Base-by-base conservation (phyloP, 768 basidiomycete species). In the Multifurca ochricompacta region DNA sequence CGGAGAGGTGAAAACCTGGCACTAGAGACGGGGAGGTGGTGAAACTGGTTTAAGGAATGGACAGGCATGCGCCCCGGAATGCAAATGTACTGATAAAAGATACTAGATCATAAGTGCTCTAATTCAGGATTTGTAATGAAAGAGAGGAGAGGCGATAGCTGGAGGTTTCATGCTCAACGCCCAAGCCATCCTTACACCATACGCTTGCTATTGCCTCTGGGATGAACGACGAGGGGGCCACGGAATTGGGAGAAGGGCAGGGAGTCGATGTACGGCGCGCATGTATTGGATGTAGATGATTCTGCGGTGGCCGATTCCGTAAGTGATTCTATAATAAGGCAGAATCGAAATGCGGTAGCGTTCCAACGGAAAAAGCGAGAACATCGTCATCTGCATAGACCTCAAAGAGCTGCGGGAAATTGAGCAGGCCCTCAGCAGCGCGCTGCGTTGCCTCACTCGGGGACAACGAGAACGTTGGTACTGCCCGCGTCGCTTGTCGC, bases 351-450 rank as follows among this genome's bases (percentile, higher is more conserved):
- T 81, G 80, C 0, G 87, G 91, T 9, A 97, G 72, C 5, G 87
- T 91, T 44, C 85, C 82, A 36, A 97, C 73, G 32, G 90, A 91
- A 69, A 93, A 96, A 2, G 83, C 80, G 8, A 97, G 77, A 9
- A 91, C 89, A 56, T 93, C 91, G 66, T 97, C 93, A 53, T 86
- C 85, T 6, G 87, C 90, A 64, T 96, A 95, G 16, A 94, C 87
- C 68, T 98, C 94, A 64, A 98, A 96, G 14, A 98, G 72, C 52
- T 93, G 73, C 2, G 95, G 91, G 3, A 99, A 79, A 70, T 95
- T 96, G 30, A 97, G 75, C 31, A 99, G 71, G n/a, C 93, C 92
- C 65, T 98, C 96, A 2, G 90, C 88, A 30, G 97, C 84, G 53
- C 83, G 82, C 56, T 93, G 88, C 57, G 96, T 84, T 4, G 79